phyloP scores from a whole-genome alignment of 805 yeast genomes.

The Zygosaccharomyces rouxii region DNA sequence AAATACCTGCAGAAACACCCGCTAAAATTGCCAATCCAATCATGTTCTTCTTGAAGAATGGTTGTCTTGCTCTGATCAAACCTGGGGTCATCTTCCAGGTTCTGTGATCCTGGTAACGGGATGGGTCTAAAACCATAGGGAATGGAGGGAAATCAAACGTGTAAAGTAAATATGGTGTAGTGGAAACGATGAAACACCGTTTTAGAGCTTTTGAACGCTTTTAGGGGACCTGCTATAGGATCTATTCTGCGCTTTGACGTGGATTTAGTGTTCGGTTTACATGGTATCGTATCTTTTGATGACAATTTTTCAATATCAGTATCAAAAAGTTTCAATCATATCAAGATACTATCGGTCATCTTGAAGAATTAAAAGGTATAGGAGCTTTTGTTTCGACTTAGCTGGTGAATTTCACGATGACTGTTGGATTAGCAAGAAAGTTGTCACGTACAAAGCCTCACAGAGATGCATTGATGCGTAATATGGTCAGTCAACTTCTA shows the following conservation, averaged over 20 bases:
- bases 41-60: constrained; percentile 76
- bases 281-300: not conserved
- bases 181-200: not conserved
- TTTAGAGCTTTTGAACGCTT: not conserved
- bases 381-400: not conserved
- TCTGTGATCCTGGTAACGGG: constrained; percentile 55
- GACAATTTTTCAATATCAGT: not conserved
- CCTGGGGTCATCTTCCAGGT: constrained; percentile 92
- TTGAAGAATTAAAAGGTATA: not conserved
- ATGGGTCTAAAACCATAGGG: constrained; percentile 33
- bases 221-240: not conserved
- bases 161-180: not conserved
- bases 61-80: constrained; percentile 81
- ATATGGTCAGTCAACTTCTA: constrained; percentile 61
- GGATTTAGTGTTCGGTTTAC: not conserved
- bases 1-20: constrained; percentile 67
- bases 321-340: not conserved
- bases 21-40: constrained; percentile 54
- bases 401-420: constrained; percentile 18
- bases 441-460: constrained; percentile 45
- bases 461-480: constrained; percentile 54
- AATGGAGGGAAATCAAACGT: not conserved
- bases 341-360: not conserved
- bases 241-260: not conserved
- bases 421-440: constrained; percentile 32